phyloP scores from a whole-genome alignment of 805 yeast genomes.

The Blastobotrys attinorum region DNA sequence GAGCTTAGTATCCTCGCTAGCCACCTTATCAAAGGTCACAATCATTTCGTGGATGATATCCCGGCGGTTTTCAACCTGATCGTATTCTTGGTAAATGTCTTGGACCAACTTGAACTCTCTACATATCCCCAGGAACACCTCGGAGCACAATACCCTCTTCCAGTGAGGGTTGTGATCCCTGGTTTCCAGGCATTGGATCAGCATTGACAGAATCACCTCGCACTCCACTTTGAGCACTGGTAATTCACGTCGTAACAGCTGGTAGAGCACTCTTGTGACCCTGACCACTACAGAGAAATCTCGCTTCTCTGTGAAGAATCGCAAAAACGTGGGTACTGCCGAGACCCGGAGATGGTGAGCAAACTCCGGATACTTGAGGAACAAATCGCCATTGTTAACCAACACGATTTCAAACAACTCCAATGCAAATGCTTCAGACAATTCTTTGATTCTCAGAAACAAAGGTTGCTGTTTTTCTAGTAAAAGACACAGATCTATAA shows the following conservation, averaged over 20 bases:
- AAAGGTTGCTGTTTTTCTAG: conserved; percentile 50
- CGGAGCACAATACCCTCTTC: conserved; percentile 70
- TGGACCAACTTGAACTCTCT: conserved; percentile 46
- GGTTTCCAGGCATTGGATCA: conserved; percentile 62
- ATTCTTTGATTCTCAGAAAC: conserved; percentile 41
- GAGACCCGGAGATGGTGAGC: conserved; percentile 56
- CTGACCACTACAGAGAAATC: conserved; percentile 68
- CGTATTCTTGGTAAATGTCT: conserved; percentile 54
- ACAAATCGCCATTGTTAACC: conserved; percentile 50
- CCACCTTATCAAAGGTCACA: conserved; percentile 32
- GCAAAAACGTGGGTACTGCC: conserved; percentile 66
- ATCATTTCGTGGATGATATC: conserved; percentile 53
- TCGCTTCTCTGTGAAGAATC: conserved; percentile 50
- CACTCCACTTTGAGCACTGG: conserved; percentile 61
- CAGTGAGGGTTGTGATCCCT: conserved; percentile 56
- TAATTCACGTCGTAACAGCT: conserved; percentile 57
- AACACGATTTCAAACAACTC: conserved; percentile 79
- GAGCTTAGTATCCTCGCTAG: conserved; percentile 29
- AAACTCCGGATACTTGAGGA: conserved; percentile 54
- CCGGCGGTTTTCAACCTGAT: conserved; percentile 48
- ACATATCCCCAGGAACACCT: conserved; percentile 55
- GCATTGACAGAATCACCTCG: conserved; percentile 68
- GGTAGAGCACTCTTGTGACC: conserved; percentile 60
- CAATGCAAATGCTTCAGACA: conserved; percentile 61
- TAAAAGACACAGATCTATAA: conserved; percentile 64